Conservation (phyloP, 73 alveolate species). For the Paramecium sexaurelia region DNA sequence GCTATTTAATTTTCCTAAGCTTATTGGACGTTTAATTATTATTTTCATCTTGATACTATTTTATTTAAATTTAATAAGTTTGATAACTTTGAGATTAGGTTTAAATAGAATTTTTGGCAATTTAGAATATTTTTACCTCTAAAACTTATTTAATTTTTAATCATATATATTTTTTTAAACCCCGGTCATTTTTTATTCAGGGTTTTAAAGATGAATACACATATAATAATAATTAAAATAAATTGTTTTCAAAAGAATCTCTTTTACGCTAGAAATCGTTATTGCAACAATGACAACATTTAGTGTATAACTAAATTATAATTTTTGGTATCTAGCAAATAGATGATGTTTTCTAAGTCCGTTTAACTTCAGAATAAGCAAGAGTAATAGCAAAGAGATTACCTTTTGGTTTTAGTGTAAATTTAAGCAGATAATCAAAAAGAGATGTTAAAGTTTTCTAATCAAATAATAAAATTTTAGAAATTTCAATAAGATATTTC, state of each 20-base stretch:
- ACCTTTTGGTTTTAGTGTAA: conserved; percentile 45
- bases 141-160: neutral
- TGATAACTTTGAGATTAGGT: too few species aligned
- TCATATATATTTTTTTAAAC: neutral
- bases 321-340: neutral
- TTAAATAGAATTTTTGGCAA: too few species aligned
- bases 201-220: neutral
- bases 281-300: conserved; percentile 27
- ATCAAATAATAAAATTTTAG: conserved; percentile 3
- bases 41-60: too few species aligned
- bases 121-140: neutral
- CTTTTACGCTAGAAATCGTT: neutral
- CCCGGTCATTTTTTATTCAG: conserved; percentile 15
- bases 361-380: conserved; percentile 17
- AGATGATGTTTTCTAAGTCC: conserved; percentile 33
- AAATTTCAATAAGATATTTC: conserved; percentile 18
- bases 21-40: too few species aligned
- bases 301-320: neutral
- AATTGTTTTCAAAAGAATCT: neutral
- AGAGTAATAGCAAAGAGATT: conserved; percentile 45
- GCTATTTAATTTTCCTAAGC: too few species aligned
- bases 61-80: too few species aligned
- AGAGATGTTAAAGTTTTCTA: neutral
- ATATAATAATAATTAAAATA: conserved; percentile 1
- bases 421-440: neutral